Conservation (phyloP, 2,329 filamentous ascomycete genomes). For the Pyricularia grisea region DNA sequence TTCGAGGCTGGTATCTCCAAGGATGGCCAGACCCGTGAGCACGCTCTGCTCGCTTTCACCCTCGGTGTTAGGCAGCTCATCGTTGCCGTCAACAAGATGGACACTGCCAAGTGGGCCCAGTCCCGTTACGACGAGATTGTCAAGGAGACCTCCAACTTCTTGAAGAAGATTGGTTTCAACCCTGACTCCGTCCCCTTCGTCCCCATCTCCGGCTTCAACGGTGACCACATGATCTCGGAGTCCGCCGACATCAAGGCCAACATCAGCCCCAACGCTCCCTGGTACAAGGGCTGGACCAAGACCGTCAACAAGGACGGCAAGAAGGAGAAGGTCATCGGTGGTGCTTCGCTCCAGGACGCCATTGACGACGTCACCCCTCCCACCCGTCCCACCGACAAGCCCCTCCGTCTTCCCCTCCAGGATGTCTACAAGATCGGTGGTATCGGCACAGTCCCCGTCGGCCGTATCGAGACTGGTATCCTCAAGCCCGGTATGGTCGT, state of each 20-base stretch:
- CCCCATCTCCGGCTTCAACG: slow-evolving; percentile 99
- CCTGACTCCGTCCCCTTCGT: slow-evolving; percentile 98
- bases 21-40: slow-evolving; percentile 99
- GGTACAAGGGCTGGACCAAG: slow-evolving; percentile 99
- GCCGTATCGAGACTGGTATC: slow-evolving; percentile 99
- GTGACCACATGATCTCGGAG: slow-evolving; percentile 95
- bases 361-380: slow-evolving; percentile 94
- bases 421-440: slow-evolving; percentile 99
- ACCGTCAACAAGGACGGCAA: slow-evolving; percentile 79
- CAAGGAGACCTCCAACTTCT: slow-evolving; percentile 99
- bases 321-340: slow-evolving; percentile 40
- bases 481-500: slow-evolving; percentile 91
- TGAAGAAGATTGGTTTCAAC: slow-evolving; percentile 99
- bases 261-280: slow-evolving; percentile 81
- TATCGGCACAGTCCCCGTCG: slow-evolving; percentile 99
- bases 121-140: slow-evolving; percentile 96
- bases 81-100: slow-evolving; percentile 99
- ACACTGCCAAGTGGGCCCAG: slow-evolving; percentile 98
- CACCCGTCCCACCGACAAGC: slow-evolving; percentile 93
- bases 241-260: not conserved
- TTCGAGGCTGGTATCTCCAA: slow-evolving; percentile 99
- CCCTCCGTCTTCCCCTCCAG: slow-evolving; percentile 99
- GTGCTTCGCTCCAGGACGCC: slow-evolving; percentile 98
- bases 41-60: slow-evolving; percentile 99
- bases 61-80: slow-evolving; percentile 99